Evolutionary conservation across 495 filamentous ascomycete genomes (phyloP), one percentile per base, ranked within the genome.

Genomic region (Xylaria palmicola): DNA sequence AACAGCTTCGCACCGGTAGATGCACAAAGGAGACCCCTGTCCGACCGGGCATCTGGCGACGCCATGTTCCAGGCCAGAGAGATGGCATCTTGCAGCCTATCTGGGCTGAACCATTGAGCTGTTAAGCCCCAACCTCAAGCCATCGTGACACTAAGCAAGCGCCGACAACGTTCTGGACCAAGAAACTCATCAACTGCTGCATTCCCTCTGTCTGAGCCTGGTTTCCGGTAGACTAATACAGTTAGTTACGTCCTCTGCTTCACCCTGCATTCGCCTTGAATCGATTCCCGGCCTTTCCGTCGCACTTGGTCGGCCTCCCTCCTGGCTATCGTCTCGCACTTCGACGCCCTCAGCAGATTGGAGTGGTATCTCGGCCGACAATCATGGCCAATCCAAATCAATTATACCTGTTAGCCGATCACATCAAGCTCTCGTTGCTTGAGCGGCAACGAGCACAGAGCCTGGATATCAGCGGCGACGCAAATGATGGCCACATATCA

Each of bases 361-460:
- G 54, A 43, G 30, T n/a, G 17, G 36, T 49, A 32, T n/a, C 27
- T 58, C 19, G 37, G 44, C 44, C 34, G 53, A 50, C 49, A 58
- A 63, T 68, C 65, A 83, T 83, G 82, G 75, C 80, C 57, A 83
- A 78, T 65, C 73, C 82, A 36, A 83, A 84, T 65, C 88, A 90
- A 60, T 88, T 91, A 32, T 85, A 85, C 63, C 83, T 92, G 37
- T 80, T 92, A 32, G 86, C 88, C 64, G 89, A 92, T 74, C 87
- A 92, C 73, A 85, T 92, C 79, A 89, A 90, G 68, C 81, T 90
- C 49, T 89, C 88, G 32, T 79, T 92, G 29, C 82, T 97, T 26
- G 94, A 98, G 72, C 87, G 93, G 49, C 89, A 96, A 77, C 88
- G 93, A 43, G 92, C 92, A n/a, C 86, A 90, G 58, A 88, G 88